Evolutionary conservation across 164 flowering plant genomes (phyloP).

Genomic region (Sedum album): DNA sequence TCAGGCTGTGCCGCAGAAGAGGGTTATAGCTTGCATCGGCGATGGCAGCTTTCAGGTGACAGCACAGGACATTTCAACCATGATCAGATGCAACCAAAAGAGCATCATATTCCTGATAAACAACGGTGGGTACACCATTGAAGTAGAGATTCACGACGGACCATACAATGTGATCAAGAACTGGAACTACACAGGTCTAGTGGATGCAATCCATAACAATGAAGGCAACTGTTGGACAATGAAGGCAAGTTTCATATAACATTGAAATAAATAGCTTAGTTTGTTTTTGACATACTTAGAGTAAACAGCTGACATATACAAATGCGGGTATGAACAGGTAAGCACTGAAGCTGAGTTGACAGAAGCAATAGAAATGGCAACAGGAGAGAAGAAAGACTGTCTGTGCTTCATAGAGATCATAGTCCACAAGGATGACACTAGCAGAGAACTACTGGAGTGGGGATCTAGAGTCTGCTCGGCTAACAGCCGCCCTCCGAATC

Average conservation of each 20-base stretch:
- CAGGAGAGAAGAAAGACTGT: slow-evolving; percentile 26
- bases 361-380: slow-evolving; percentile 29
- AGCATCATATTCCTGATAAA: slow-evolving; percentile 34
- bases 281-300: too few species aligned
- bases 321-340: slow-evolving; percentile 15
- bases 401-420: slow-evolving; percentile 35
- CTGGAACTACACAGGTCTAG: slow-evolving; percentile 41
- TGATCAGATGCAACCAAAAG: slow-evolving; percentile 28
- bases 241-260: slow-evolving; percentile 17
- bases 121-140: slow-evolving; percentile 43
- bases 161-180: slow-evolving; percentile 49
- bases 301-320: neutral
- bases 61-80: slow-evolving; percentile 35
- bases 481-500: slow-evolving; percentile 34
- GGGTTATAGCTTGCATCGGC: slow-evolving; percentile 47
- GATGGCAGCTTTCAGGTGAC: slow-evolving; percentile 55
- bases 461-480: slow-evolving; percentile 36
- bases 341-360: slow-evolving; percentile 22
- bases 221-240: slow-evolving; percentile 42
- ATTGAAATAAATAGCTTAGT: too few species aligned
- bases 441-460: slow-evolving; percentile 40
- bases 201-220: slow-evolving; percentile 40
- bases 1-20: slow-evolving; percentile 28
- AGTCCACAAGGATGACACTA: slow-evolving; percentile 34
- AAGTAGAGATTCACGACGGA: slow-evolving; percentile 43